A percentile compares a stretch with the other conserved stretches of the same genome.
phyloP scores from a whole-genome alignment of 495 filamentous ascomycete species.

The Alectoria sarmentosa region DNA sequence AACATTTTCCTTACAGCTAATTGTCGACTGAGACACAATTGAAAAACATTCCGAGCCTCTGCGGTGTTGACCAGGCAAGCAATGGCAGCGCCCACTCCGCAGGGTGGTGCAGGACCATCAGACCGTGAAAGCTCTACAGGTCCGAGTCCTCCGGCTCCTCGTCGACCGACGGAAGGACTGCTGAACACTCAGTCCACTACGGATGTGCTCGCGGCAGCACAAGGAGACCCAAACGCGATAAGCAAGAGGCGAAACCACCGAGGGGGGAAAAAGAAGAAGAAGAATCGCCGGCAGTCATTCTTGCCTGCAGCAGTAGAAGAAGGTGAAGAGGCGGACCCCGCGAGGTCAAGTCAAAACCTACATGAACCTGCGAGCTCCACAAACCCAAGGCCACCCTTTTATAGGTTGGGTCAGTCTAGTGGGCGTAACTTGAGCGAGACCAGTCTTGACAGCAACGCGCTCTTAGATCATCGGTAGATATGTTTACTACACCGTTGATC shows the following conservation, averaged over 20 bases:
- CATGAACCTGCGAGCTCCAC: conserved; percentile 27
- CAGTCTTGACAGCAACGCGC: conserved; percentile 71
- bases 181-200: conserved; percentile 22
- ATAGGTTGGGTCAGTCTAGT: conserved; percentile 42
- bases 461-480: conserved; percentile 71
- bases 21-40: background rate
- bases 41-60: background rate
- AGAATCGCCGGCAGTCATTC: conserved; percentile 57
- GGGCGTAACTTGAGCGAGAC: conserved; percentile 61
- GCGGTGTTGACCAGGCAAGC: background rate
- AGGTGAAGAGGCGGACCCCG: conserved; percentile 38
- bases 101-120: background rate
- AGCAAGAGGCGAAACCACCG: conserved; percentile 41
- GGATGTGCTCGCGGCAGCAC: conserved; percentile 15
- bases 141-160: conserved; percentile 11
- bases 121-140: background rate
- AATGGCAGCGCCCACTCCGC: conserved; percentile 14
- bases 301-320: conserved; percentile 40
- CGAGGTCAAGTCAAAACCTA: conserved; percentile 29
- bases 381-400: conserved; percentile 44
- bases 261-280: conserved; percentile 51
- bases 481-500: background rate
- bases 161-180: conserved; percentile 22
- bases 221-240: conserved; percentile 16
- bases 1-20: background rate